Base-by-base conservation (phyloP, 805 yeast genomes). In the Monosporozyma siamensis region DNA sequence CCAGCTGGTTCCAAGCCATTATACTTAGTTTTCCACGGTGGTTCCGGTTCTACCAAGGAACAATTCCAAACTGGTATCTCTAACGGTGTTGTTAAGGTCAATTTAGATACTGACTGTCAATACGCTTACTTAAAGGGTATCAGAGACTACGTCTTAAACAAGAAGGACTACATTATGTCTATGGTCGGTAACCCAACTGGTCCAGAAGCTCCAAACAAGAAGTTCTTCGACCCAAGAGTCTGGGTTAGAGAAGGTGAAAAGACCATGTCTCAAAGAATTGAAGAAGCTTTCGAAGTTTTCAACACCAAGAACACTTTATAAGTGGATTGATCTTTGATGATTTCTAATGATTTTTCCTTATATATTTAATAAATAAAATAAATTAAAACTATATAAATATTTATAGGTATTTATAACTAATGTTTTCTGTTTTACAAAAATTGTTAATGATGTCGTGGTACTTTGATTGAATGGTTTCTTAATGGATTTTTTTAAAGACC, bases 181-280 rank as follows among this genome's bases (percentile, higher is more conserved):
- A 84, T 71, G 71, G 96, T 92, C 61, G 98, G 98, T 73, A 92
- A 92, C 94, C 98, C 98, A 73, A 96, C 90, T 18, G 98, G 97
- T 70, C 90, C 74, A 44, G 97, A 92, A 74, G 85, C 87, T 78
- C 98, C 98, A 75, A 92, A 92, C 90, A 92, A 92, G 89, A 92
- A 92, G 77, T 88, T 74, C 87, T 92, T 87, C 67, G 98, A 92
- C 75, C 98, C 98, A 74, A 90, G 98, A 82, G 97, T 89, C 71
- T 92, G 98, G 98, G 97, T 92, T 56, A 89, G 97, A 80, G 97
- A 90, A 75, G 97, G 98, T 78, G 98, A 92, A 79, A 88, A 88
- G 88, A 88, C 97, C 65, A 90, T 92, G 97, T 56, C 80, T 55
- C 71, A 68, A 56, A 86, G 97, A 81, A 75, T 92, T 63, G 56